A percentile compares a stretch with the other conserved stretches of the same genome.
phyloP scores from a whole-genome alignment of 257 asterid species.

The Primulina tabacum region DNA sequence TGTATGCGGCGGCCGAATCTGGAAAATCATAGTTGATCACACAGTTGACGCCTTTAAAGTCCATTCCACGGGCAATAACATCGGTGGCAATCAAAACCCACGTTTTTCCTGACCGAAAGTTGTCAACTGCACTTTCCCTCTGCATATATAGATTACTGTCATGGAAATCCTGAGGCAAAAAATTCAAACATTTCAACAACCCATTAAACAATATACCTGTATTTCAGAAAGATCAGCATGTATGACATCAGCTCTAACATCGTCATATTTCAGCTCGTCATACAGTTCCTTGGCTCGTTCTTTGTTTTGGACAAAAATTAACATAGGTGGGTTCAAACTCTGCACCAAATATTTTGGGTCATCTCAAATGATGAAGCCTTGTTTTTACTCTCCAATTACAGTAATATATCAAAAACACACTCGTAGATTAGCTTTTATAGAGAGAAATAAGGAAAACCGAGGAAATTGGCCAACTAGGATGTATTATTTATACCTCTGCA shows the following conservation, averaged over 20 bases:
- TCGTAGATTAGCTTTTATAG: neutral
- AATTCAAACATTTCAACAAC: neutral
- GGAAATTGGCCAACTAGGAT: neutral
- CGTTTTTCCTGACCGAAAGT: conserved; percentile 83
- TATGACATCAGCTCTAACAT: conserved; percentile 68
- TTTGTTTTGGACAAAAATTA: conserved; percentile 83
- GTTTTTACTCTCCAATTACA: neutral
- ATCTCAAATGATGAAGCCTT: conserved; percentile 12
- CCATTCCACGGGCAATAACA: conserved; percentile 95
- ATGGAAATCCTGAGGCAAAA: conserved; percentile 1
- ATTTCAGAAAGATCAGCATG: conserved; percentile 69
- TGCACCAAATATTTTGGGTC: conserved; percentile 26
- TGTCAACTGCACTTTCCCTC: conserved; percentile 77
- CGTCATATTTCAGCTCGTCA: conserved; percentile 61
- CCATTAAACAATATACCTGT: conserved; percentile 38
- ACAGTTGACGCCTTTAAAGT: conserved; percentile 86
- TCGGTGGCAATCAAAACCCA: conserved; percentile 95
- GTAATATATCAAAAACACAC: conserved; percentile 1
- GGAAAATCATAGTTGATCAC: conserved; percentile 91
- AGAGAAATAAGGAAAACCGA: neutral
- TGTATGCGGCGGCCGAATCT: conserved; percentile 75
- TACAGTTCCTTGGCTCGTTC: conserved; percentile 80
- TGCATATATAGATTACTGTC: conserved; percentile 26
- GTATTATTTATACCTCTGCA: conserved; percentile 54
- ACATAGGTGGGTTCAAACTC: conserved; percentile 84